Conservation (phyloP, 257 asterid genomes). For the Rauvolfia tetraphylla region DNA sequence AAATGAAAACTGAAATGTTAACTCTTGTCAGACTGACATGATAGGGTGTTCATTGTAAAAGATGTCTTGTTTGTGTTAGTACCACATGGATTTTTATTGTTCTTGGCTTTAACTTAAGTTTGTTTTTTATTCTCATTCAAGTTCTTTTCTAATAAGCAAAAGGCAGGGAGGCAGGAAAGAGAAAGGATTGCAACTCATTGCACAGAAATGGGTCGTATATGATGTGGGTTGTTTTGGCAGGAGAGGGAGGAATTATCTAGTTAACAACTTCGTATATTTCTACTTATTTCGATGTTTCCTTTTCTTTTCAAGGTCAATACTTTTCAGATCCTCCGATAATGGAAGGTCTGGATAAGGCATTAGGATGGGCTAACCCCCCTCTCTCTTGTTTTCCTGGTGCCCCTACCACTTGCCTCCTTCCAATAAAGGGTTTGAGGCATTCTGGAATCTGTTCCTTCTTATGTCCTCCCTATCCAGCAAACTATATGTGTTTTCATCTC, state of each 20-base stretch:
- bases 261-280: not conserved
- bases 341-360: not conserved
- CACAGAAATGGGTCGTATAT: not conserved
- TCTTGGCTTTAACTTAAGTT: not conserved
- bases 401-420: not conserved
- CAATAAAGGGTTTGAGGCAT: not conserved
- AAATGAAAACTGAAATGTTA: no score
- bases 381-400: not conserved
- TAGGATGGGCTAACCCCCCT: not conserved
- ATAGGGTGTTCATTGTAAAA: not conserved
- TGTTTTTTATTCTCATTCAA: not conserved
- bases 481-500: not conserved
- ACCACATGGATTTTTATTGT: not conserved
- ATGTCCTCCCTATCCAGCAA: not conserved
- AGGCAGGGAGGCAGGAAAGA: not conserved
- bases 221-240: not conserved
- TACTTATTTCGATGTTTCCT: not conserved
- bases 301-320: not conserved
- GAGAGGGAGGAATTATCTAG: not conserved
- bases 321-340: not conserved
- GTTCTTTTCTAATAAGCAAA: not conserved
- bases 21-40: not conserved
- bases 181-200: not conserved
- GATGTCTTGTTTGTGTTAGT: no score
- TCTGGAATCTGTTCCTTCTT: not conserved